Conservation (phyloP, 768 basidiomycete genomes). For the Scleroderma citrinum region DNA sequence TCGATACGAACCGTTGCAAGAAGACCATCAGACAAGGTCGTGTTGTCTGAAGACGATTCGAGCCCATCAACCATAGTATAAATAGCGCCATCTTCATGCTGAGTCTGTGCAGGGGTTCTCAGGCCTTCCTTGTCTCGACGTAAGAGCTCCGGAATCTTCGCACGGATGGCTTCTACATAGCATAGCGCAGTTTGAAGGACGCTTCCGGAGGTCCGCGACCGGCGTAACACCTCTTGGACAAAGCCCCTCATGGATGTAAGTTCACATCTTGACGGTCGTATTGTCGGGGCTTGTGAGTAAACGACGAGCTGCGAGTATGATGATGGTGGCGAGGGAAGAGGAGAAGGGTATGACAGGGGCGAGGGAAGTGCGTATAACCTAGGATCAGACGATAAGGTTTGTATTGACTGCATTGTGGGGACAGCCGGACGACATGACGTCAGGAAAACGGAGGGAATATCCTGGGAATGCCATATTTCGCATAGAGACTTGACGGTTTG, state of each 20-base stretch:
- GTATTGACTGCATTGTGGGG: slow-evolving; percentile 8
- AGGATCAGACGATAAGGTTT: slow-evolving; percentile 20
- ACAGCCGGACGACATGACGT: slow-evolving; percentile 29
- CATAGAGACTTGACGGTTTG: slow-evolving; percentile 72
- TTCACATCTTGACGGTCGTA: slow-evolving; percentile 22
- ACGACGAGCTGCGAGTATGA: slow-evolving; percentile 21
- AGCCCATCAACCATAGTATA: slow-evolving; percentile 29
- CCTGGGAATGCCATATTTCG: slow-evolving; percentile 77
- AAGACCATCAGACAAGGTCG: slow-evolving; percentile 17
- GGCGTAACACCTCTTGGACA: slow-evolving; percentile 83
- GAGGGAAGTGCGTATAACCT: slow-evolving; percentile 53
- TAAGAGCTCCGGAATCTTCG: slow-evolving; percentile 60
- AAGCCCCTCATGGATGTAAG: slow-evolving; percentile 66
- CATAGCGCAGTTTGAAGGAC: slow-evolving; percentile 85
- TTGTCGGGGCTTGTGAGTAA: slow-evolving; percentile 11
- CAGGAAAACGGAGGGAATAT: slow-evolving; percentile 58
- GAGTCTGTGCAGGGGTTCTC: slow-evolving; percentile 34
- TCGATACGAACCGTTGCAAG: slow-evolving; percentile 42
- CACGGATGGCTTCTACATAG: slow-evolving; percentile 79
- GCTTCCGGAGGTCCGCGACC: slow-evolving; percentile 77
- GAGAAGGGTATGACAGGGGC: slow-evolving; percentile 37
- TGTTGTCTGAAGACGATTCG: slow-evolving; percentile 4
- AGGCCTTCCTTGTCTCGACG: slow-evolving; percentile 43
- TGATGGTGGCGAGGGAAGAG: slow-evolving; percentile 24
- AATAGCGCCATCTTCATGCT: slow-evolving; percentile 38